phyloP scores from a whole-genome alignment of 225 moss, liverwort and hornwort genomes.

The Physcomitrium patens region DNA sequence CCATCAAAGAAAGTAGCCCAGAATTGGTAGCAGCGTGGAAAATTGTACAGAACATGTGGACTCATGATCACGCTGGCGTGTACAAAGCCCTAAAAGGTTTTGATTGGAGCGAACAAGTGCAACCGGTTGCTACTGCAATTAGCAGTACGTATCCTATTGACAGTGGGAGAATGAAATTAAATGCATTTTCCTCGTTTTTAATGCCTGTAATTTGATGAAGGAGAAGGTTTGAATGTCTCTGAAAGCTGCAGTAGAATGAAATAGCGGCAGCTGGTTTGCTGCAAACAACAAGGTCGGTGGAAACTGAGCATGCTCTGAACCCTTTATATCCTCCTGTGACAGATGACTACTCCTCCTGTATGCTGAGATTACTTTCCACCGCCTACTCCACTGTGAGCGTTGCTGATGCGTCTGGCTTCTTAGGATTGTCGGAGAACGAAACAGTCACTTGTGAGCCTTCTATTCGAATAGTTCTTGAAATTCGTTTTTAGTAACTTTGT shows the following conservation, averaged over 20 bases:
- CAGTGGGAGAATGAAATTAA: too few species aligned
- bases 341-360: conserved; percentile 83
- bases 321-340: not conserved
- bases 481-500: not conserved
- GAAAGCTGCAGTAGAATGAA: not conserved
- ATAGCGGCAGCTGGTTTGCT: not conserved
- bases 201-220: not conserved
- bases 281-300: not conserved
- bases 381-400: conserved; percentile 95
- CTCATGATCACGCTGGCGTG: conserved; percentile 82
- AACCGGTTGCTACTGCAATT: conserved; percentile 70
- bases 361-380: conserved; percentile 84
- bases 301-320: not conserved
- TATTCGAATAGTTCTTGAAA: conserved; percentile 11
- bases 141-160: conserved; percentile 53
- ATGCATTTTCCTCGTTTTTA: not conserved
- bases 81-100: conserved; percentile 78
- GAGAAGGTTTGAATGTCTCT: not conserved
- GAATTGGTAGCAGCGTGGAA: conserved; percentile 93
- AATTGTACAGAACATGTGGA: conserved; percentile 88
- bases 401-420: conserved; percentile 79
- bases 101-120: conserved; percentile 80
- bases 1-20: conserved; percentile 70
- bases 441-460: conserved; percentile 76
- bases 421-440: conserved; percentile 90